phyloP scores from a whole-genome alignment of 2,329 filamentous ascomycete genomes.

The Neospermospora avenae region DNA sequence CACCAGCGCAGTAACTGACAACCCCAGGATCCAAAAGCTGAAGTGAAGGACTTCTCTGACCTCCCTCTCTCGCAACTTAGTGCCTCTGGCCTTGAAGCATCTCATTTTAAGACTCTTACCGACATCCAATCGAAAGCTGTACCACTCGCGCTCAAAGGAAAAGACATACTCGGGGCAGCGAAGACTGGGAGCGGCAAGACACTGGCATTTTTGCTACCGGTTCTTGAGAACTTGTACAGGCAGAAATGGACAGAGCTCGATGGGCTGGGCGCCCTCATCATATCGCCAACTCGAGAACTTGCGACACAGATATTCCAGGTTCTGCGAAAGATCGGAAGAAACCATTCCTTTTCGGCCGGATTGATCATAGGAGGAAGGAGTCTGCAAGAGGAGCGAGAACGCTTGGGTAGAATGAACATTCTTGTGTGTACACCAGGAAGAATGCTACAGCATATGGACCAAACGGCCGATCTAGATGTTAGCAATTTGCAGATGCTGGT shows the following conservation, averaged over 20 bases:
- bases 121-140: constrained; percentile 92
- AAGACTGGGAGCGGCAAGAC: constrained; percentile 97
- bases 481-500: constrained; percentile 91
- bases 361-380: constrained; percentile 92
- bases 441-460: constrained; percentile 93
- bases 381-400: constrained; percentile 79
- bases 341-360: constrained; percentile 88
- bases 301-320: constrained; percentile 98
- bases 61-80: constrained; percentile 85
- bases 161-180: constrained; percentile 87
- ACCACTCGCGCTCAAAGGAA: constrained; percentile 77
- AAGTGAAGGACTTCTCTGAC: constrained; percentile 67
- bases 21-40: constrained; percentile 32
- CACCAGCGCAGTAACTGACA: constrained; percentile 13
- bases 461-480: constrained; percentile 85
- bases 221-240: constrained; percentile 89
- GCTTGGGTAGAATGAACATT: constrained; percentile 91
- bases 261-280: constrained; percentile 86
- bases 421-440: constrained; percentile 91
- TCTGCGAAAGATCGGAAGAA: constrained; percentile 80
- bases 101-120: constrained; percentile 86
- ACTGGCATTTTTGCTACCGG: constrained; percentile 84
- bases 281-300: constrained; percentile 91
- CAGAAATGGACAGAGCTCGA: constrained; percentile 87
- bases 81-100: constrained; percentile 71